Conservation (phyloP, 2,329 filamentous ascomycete genomes). For the Pseudogymnoascus sp. region DNA sequence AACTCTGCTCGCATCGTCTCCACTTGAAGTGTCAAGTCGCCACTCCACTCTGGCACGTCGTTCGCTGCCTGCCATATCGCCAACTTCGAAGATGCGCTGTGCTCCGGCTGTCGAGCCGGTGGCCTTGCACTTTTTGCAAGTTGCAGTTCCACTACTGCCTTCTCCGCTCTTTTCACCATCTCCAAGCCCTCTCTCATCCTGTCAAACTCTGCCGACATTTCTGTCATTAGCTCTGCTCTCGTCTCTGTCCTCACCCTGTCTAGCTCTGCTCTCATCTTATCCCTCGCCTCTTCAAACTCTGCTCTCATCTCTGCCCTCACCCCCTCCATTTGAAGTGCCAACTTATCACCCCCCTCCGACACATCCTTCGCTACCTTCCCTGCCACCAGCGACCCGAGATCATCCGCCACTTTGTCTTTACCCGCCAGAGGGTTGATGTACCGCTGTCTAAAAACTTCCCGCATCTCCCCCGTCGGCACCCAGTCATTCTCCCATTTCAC, state of each 20-base stretch:
- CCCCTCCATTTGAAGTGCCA: constrained; percentile 28
- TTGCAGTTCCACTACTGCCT: background rate
- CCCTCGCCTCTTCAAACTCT: constrained; percentile 49
- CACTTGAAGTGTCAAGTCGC: background rate
- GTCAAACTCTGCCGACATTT: background rate
- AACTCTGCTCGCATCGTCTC: background rate
- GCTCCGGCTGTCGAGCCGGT: background rate
- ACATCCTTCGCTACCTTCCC: background rate
- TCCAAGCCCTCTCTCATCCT: background rate
- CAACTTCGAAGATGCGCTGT: background rate
- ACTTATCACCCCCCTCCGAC: background rate
- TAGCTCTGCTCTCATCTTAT: background rate
- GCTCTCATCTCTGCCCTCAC: constrained; percentile 61
- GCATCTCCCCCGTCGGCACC: background rate
- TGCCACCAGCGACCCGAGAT: background rate
- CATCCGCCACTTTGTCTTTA: background rate
- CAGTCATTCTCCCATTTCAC: background rate
- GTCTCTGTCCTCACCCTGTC: constrained; percentile 42
- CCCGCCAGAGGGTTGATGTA: background rate
- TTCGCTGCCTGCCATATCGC: background rate
- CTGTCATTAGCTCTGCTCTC: constrained; percentile 48
- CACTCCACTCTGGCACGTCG: background rate
- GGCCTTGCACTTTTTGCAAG: background rate
- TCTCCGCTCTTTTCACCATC: background rate
- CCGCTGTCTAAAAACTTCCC: background rate